Percentiles rank a stretch among this genome's conserved stretches.
These are phyloP conservation scores for Eucalyptus sp. DNA, from an alignment of 345 rosid genomes.

Conservation along the genomic window DNA sequence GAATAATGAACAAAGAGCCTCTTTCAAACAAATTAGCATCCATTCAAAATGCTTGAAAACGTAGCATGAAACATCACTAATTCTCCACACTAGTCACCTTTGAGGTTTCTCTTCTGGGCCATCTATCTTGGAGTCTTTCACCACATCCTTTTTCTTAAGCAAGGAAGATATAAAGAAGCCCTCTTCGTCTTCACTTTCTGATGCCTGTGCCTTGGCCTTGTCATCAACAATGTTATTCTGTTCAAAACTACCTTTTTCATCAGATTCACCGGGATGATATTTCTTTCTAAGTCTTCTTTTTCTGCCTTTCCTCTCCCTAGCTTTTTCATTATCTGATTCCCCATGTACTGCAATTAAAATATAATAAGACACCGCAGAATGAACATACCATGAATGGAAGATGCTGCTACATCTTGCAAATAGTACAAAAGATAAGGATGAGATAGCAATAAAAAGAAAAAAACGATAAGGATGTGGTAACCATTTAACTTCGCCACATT, in stretches of 20 bases:
- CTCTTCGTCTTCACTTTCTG: constrained; percentile 18
- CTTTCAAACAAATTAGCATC: not conserved
- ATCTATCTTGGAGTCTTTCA: not conserved
- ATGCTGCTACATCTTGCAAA: not conserved
- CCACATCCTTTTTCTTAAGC: not conserved
- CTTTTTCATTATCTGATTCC: not conserved
- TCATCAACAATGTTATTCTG: not conserved
- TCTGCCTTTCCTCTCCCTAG: constrained; percentile 7
- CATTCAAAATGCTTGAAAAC: not conserved
- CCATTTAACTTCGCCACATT: not conserved
- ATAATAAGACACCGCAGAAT: not conserved
- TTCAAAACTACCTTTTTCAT: constrained; percentile 14
- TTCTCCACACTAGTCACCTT: not conserved
- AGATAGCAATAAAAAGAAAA: not conserved
- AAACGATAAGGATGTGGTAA: not conserved
- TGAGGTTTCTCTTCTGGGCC: not conserved
- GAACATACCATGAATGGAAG: not conserved
- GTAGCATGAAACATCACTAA: not conserved
- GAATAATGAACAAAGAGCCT: not conserved
- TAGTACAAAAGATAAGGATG: not conserved
- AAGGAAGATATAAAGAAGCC: not conserved
- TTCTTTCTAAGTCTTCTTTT: constrained; percentile 32
- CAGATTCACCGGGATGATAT: constrained; percentile 30
- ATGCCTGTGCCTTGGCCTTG: not conserved
- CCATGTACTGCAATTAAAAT: constrained; percentile 12